phyloP scores from a whole-genome alignment of 805 yeast genomes.

The Hanseniaspora hatyaiensis region DNA sequence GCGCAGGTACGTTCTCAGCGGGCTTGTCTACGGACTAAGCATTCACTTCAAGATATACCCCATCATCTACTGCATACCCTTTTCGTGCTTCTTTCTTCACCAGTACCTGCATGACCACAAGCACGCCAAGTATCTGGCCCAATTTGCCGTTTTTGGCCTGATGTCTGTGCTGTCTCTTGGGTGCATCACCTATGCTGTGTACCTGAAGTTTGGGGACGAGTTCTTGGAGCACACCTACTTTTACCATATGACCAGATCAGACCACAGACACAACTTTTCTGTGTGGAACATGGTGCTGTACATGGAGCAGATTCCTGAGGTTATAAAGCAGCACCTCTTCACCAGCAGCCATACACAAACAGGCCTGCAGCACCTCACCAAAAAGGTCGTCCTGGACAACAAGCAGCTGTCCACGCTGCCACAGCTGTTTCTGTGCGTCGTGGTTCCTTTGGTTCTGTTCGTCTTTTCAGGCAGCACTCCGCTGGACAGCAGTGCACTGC shows the following conservation, averaged over 20 bases:
- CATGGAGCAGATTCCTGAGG: conserved; percentile 38
- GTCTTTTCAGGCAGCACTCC: too few relatives aligned
- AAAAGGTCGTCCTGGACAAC: conserved; percentile 27
- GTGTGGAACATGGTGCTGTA: conserved; percentile 68
- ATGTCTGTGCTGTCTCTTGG: conserved; percentile 36
- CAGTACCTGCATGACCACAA: conserved; percentile 18
- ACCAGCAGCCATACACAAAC: background rate
- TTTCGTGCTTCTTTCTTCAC: conserved; percentile 36
- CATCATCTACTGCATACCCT: conserved; percentile 63
- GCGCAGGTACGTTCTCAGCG: conserved; percentile 29
- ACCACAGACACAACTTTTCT: conserved; percentile 92
- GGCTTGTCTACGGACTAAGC: conserved; percentile 55
- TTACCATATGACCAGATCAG: conserved; percentile 72
- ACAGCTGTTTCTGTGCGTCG: conserved; percentile 48
- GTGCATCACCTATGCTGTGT: conserved; percentile 49
- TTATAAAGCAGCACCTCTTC: conserved; percentile 1
- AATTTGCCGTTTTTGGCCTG: conserved; percentile 34
- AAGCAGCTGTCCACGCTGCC: conserved; percentile 68
- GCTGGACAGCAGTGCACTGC: conserved; percentile 16
- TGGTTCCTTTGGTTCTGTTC: conserved; percentile 41
- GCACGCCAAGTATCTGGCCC: conserved; percentile 32
- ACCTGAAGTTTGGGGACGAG: conserved; percentile 55
- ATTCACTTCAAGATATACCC: conserved; percentile 91
- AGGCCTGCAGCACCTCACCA: conserved; percentile 21
- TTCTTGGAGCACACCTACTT: conserved; percentile 67